Percentiles rank a stretch among this genome's conserved stretches.
Evolutionary conservation across 2,329 filamentous ascomycete genomes (phyloP).

Genomic region (Hymenotorrendiella dingleyae): DNA sequence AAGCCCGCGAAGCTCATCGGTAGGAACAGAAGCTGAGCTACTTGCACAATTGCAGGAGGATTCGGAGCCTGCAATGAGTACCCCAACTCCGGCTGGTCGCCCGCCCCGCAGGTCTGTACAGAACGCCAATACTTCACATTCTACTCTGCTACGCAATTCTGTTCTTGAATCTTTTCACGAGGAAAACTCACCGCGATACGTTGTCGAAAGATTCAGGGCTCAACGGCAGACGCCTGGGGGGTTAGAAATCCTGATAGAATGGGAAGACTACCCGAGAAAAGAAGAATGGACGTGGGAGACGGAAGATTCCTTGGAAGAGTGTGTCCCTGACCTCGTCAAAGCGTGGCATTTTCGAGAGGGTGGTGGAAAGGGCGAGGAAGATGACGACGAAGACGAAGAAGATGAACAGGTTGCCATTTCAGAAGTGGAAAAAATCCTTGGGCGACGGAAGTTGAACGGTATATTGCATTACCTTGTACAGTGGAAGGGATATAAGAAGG

Average conservation of each 20-base stretch:
- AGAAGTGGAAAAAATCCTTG: slow-evolving; percentile 15
- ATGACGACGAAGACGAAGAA: background rate
- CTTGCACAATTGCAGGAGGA: slow-evolving; percentile 1
- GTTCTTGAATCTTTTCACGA: background rate
- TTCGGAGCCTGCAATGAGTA: background rate
- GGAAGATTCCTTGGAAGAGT: slow-evolving; percentile 5
- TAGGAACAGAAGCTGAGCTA: background rate
- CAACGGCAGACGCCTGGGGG: slow-evolving; percentile 7
- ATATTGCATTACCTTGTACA: slow-evolving; percentile 14
- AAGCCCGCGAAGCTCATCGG: background rate
- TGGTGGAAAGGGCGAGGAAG: background rate
- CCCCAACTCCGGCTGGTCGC: background rate
- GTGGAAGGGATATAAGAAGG: slow-evolving; percentile 16
- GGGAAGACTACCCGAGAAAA: slow-evolving; percentile 16
- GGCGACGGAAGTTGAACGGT: slow-evolving; percentile 9
- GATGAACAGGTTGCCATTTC: slow-evolving; percentile 1
- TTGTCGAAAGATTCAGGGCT: slow-evolving; percentile 9
- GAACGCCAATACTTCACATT: background rate
- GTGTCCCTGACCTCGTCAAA: slow-evolving; percentile 11
- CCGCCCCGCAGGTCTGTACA: background rate
- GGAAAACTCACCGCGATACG: background rate
- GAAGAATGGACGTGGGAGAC: slow-evolving; percentile 19
- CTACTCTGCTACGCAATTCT: too few relatives aligned
- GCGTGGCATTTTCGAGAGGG: slow-evolving; percentile 9
- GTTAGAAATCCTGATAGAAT: slow-evolving; percentile 14